A percentile compares a stretch with the other conserved stretches of the same genome.
Conservation (phyloP, 208 protist genomes). For the Spongospora subterranea region DNA sequence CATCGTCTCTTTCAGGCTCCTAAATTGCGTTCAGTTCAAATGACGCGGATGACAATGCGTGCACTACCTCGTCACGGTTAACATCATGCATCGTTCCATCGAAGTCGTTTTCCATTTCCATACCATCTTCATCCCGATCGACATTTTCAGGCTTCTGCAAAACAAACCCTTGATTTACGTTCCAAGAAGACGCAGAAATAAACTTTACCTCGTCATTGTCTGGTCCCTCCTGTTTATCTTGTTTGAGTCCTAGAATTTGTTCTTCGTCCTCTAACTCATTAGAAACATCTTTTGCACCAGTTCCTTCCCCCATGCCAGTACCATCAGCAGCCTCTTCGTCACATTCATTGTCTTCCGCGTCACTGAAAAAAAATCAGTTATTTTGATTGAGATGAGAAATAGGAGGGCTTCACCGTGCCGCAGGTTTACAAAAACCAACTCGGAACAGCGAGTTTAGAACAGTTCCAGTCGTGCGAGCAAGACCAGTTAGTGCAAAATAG, state of each 20-base stretch:
- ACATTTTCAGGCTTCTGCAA: conserved; percentile 54
- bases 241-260: conserved; percentile 68
- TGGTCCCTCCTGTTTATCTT: conserved; percentile 76
- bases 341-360: conserved; percentile 77
- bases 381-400: conserved; percentile 65
- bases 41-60: background rate
- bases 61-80: background rate
- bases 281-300: conserved; percentile 96
- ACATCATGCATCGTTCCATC: conserved; percentile 76
- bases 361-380: conserved; percentile 72
- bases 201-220: conserved; percentile 75
- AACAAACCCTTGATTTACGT: background rate
- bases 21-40: background rate
- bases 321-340: conserved; percentile 81
- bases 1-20: background rate
- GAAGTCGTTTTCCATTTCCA: conserved; percentile 82
- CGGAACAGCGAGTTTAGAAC: conserved; percentile 70
- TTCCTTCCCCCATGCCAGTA: conserved; percentile 97
- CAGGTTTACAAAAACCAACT: conserved; percentile 87
- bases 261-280: conserved; percentile 95
- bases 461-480: background rate
- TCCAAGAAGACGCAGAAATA: background rate
- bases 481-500: background rate
- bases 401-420: conserved; percentile 66
- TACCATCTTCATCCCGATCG: conserved; percentile 86